A percentile compares a stretch with the other conserved stretches of the same genome.
phyloP scores from a whole-genome alignment of 495 filamentous ascomycete genomes.

The Hypomontagnella submonticulosa region DNA sequence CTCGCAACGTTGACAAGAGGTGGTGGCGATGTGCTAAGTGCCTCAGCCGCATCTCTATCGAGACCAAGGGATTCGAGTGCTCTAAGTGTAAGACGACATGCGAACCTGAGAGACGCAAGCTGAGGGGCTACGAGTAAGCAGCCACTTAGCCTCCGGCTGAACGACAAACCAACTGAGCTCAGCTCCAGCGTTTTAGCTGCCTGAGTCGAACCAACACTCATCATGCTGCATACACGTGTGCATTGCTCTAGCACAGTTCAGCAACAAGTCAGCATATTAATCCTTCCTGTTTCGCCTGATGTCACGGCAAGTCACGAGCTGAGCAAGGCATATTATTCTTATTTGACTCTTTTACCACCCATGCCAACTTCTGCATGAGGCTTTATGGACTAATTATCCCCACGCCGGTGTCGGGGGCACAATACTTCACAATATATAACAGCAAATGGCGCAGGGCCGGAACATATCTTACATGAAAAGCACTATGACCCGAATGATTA shows the following conservation, averaged over 20 bases:
- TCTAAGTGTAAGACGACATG: slow-evolving; percentile 53
- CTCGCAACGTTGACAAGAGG: slow-evolving; percentile 45
- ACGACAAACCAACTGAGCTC: slow-evolving; percentile 8
- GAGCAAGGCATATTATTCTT: slow-evolving; percentile 1
- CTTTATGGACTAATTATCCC: slow-evolving; percentile 23
- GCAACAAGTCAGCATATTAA: slow-evolving; percentile 4
- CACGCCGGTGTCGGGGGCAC: not conserved
- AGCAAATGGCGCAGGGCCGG: slow-evolving; percentile 37
- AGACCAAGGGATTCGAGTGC: slow-evolving; percentile 53
- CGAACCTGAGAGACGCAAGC: slow-evolving; percentile 49
- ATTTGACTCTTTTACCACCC: not conserved
- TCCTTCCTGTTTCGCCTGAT: not conserved
- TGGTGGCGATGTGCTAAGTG: slow-evolving; percentile 64
- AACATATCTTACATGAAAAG: slow-evolving; percentile 25
- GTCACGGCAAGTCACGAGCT: not conserved
- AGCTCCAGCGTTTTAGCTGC: slow-evolving; percentile 13
- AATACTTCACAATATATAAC: slow-evolving; percentile 15
- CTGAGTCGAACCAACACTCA: slow-evolving; percentile 5
- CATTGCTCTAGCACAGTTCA: not conserved
- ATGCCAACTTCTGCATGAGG: slow-evolving; percentile 2
- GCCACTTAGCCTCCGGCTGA: slow-evolving; percentile 19
- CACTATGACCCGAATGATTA: slow-evolving; percentile 4
- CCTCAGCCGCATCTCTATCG: slow-evolving; percentile 51
- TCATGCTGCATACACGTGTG: not conserved
- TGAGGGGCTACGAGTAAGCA: slow-evolving; percentile 38